These are phyloP conservation scores for Tuber indicum DNA, from an alignment of 495 filamentous ascomycete species.

Conservation along the genomic window DNA sequence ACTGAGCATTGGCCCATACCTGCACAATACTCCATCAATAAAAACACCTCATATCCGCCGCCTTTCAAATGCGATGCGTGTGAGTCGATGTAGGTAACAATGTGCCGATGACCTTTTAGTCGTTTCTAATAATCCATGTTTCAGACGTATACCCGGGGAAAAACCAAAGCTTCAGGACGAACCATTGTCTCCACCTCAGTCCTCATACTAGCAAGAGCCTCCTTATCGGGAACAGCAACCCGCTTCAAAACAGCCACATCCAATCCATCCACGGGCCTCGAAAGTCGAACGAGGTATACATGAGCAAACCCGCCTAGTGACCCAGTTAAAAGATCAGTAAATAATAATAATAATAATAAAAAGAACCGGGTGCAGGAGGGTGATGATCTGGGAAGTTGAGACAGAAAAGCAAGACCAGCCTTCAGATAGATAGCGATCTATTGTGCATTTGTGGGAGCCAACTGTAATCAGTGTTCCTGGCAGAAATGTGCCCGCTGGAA, in stretches of 20 bases:
- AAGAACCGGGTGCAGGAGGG: constrained; percentile 4
- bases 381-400: neutral
- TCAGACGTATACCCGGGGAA: constrained; percentile 30
- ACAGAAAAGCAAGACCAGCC: constrained; percentile 43
- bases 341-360: neutral
- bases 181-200: constrained; percentile 97
- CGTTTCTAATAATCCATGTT: constrained; percentile 56
- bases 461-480: constrained; percentile 95
- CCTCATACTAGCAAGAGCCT: constrained; percentile 87
- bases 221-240: constrained; percentile 95
- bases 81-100: constrained; percentile 96
- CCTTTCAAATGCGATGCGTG: constrained; percentile 89
- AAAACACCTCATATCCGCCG: constrained; percentile 93
- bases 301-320: constrained; percentile 76
- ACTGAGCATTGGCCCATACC: constrained; percentile 41
- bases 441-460: constrained; percentile 83
- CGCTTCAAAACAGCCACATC: constrained; percentile 88
- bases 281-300: constrained; percentile 89
- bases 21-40: constrained; percentile 90
- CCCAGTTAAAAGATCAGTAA: constrained; percentile 13
- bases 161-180: constrained; percentile 17
- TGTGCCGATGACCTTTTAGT: constrained; percentile 87
- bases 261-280: constrained; percentile 67
- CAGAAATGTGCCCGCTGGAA: constrained; percentile 81
- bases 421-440: constrained; percentile 97